These are phyloP conservation scores for Babesia bovis DNA, from an alignment of 169 alveolate genomes.

Conservation along the genomic window DNA sequence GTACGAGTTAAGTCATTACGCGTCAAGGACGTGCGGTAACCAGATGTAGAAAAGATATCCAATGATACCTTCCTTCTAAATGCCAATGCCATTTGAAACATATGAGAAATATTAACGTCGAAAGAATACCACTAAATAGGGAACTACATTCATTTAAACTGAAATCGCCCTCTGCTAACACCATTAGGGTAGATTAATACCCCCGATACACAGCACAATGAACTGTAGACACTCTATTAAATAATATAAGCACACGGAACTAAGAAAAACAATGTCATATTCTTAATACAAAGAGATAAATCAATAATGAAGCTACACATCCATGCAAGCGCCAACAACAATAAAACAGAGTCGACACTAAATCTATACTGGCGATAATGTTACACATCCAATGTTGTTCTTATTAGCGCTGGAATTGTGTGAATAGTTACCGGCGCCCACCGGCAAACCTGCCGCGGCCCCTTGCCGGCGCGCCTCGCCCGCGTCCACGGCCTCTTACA, in stretches of 20 bases:
- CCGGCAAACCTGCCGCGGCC: constrained; percentile 63
- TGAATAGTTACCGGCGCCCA: constrained; percentile 5
- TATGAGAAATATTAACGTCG: not conserved
- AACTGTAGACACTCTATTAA: too few relatives aligned
- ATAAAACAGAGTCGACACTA: too few relatives aligned
- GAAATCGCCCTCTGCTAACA: too few relatives aligned
- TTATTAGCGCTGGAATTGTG: not conserved
- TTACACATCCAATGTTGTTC: not conserved
- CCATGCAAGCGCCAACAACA: too few relatives aligned
- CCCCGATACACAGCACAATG: too few relatives aligned
- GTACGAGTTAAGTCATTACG: not conserved
- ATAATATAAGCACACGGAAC: too few relatives aligned
- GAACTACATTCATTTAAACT: too few relatives aligned
- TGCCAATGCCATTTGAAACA: not conserved
- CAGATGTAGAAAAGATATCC: not conserved
- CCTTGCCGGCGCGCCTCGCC: constrained; percentile 70
- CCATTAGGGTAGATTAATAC: too few relatives aligned
- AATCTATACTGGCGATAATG: not conserved
- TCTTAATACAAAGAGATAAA: too few relatives aligned
- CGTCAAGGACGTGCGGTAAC: not conserved
- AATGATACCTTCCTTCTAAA: not conserved
- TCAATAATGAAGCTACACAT: too few relatives aligned
- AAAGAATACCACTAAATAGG: too few relatives aligned
- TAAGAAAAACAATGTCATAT: too few relatives aligned
- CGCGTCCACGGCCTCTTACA: constrained; percentile 69